Evolutionary conservation across 495 filamentous ascomycete genomes (phyloP).

Genomic region (Tuber aestivum): DNA sequence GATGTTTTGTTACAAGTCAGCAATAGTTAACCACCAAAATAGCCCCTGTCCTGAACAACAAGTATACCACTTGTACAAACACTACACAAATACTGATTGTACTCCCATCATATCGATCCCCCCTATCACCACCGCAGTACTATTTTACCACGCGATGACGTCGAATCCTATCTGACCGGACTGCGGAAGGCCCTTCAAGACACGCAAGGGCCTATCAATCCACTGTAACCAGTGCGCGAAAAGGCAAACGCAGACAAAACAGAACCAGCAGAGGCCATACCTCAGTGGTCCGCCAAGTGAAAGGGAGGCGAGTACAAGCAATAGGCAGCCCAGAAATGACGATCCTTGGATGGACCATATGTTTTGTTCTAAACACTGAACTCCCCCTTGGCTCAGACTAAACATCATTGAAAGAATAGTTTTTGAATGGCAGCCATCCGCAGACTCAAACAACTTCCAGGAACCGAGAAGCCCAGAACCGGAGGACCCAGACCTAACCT

Average conservation of each 20-base stretch:
- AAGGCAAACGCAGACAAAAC: neutral
- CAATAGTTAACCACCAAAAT: too few species aligned
- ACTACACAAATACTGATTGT: too few species aligned
- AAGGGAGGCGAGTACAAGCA: neutral
- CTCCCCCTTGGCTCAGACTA: too few species aligned
- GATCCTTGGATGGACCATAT: neutral
- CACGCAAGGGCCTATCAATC: neutral
- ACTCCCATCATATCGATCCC: neutral
- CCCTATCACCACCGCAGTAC: too few species aligned
- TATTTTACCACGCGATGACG: too few species aligned
- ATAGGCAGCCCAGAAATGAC: neutral
- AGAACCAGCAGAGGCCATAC: neutral
- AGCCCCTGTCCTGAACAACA: too few species aligned
- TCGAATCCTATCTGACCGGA: neutral
- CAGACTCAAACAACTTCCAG: too few species aligned
- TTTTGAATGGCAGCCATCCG: too few species aligned
- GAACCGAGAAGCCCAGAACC: neutral
- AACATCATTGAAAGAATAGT: neutral
- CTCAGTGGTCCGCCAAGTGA: neutral
- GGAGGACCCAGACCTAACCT: conserved; percentile 1
- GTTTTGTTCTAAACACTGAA: neutral
- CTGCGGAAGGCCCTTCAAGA: neutral
- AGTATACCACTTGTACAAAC: too few species aligned
- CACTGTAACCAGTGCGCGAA: neutral
- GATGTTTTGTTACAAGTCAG: too few species aligned